Conservation (phyloP, 441 rosid species). For the Capsella rubella region DNA sequence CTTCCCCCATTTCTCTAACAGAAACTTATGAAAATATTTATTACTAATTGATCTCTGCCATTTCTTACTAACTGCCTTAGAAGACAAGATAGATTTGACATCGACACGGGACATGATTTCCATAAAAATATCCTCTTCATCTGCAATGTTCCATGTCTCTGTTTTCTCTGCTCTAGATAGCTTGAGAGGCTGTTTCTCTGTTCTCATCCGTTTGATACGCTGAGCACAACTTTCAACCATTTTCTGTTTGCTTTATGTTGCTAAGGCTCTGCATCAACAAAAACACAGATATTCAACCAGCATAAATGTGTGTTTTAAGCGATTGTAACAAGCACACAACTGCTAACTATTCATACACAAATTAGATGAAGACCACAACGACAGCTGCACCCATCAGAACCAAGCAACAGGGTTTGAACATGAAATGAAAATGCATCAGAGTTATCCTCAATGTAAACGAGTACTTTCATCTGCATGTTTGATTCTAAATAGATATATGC, state of each 20-base stretch:
- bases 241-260: constrained; percentile 15
- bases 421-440: constrained; percentile 13
- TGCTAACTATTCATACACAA: constrained; percentile 24
- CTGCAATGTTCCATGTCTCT: constrained; percentile 25
- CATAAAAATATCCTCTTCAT: constrained; percentile 13
- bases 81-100: constrained; percentile 17
- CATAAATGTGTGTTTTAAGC: constrained; percentile 6
- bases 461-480: background rate
- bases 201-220: background rate
- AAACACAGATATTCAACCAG: constrained; percentile 2
- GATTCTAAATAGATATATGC: constrained; percentile 1
- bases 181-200: background rate
- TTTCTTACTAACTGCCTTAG: constrained; percentile 25
- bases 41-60: constrained; percentile 13
- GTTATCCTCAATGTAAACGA: background rate
- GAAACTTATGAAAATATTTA: constrained; percentile 22
- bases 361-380: constrained; percentile 14
- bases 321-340: constrained; percentile 16
- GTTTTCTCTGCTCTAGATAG: background rate
- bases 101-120: constrained; percentile 38
- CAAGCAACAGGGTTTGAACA: constrained; percentile 16
- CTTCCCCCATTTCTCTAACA: constrained; percentile 30
- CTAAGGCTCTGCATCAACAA: constrained; percentile 34
- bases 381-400: constrained; percentile 13
- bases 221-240: constrained; percentile 37